Conservation (phyloP, 257 asterid species). For the Oldenlandia corymbosa region DNA sequence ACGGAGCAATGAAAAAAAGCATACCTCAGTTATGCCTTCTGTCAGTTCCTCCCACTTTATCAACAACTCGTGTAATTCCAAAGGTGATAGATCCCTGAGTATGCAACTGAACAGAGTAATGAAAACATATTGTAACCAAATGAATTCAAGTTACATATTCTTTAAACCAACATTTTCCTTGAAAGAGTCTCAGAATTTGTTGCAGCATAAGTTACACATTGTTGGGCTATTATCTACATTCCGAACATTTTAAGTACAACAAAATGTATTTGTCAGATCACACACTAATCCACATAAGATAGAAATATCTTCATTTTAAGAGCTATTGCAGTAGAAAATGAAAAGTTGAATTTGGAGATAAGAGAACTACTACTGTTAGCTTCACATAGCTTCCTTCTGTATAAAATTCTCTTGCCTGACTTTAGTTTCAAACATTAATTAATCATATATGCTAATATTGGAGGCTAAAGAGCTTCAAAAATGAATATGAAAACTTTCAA, state of each 20-base stretch:
- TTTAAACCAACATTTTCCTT: too few species aligned
- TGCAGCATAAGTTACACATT: too few species aligned
- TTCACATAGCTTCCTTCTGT: not conserved
- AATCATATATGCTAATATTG: too few species aligned
- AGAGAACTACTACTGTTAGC: not conserved
- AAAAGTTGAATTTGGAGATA: not conserved
- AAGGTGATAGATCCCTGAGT: constrained; percentile 60
- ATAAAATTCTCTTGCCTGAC: not conserved
- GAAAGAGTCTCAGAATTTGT: too few species aligned
- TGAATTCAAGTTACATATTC: not conserved
- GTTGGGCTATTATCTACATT: too few species aligned
- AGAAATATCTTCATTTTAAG: too few species aligned
- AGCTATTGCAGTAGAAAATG: not conserved
- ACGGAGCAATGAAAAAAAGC: constrained; percentile 10
- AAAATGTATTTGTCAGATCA: too few species aligned
- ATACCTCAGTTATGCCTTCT: constrained; percentile 54
- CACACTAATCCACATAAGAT: too few species aligned
- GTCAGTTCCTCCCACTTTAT: constrained; percentile 63
- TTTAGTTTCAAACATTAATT: not conserved
- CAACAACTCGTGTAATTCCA: constrained; percentile 55
- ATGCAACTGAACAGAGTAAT: constrained; percentile 8
- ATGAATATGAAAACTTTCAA: not conserved
- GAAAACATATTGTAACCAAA: not conserved
- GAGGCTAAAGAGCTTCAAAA: too few species aligned
- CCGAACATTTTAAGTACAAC: too few species aligned